Conservation (phyloP, 176 grass and related monocot species). For the Carex parvula region DNA sequence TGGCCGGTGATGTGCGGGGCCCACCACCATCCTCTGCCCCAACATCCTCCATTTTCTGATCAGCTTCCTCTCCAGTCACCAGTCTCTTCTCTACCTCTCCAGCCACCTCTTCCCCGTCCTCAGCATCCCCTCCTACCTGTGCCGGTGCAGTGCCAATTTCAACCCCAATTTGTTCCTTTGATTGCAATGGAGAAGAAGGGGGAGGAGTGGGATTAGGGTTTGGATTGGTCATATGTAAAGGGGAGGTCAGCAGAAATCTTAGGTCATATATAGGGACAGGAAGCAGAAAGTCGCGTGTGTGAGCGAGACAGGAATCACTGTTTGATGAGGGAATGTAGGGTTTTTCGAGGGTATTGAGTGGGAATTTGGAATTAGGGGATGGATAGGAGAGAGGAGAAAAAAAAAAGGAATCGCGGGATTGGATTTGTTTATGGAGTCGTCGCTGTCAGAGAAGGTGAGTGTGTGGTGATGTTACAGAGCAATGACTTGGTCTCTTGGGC, state of each 20-base stretch:
- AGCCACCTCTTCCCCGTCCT: constrained; percentile 28
- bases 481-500: neutral
- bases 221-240: constrained; percentile 71
- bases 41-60: constrained; percentile 35
- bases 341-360: constrained; percentile 9
- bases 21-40: constrained; percentile 23
- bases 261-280: constrained; percentile 46
- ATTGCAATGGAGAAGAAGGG: constrained; percentile 23
- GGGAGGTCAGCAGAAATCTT: constrained; percentile 23
- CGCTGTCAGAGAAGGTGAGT: constrained; percentile 48
- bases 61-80: constrained; percentile 25
- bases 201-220: constrained; percentile 53
- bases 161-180: constrained; percentile 9
- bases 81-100: constrained; percentile 27
- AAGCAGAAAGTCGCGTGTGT: constrained; percentile 20
- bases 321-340: constrained; percentile 1
- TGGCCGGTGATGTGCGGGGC: constrained; percentile 47
- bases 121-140: constrained; percentile 21
- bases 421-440: constrained; percentile 52
- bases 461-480: constrained; percentile 2
- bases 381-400: constrained; percentile 23
- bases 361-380: constrained; percentile 19
- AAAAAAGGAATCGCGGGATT: neutral
- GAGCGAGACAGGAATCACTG: constrained; percentile 36
- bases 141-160: constrained; percentile 29